Percentiles rank a stretch among this genome's conserved stretches.
Conservation (phyloP, 2,329 filamentous ascomycete genomes). For the Aspergillus tubingensis region DNA sequence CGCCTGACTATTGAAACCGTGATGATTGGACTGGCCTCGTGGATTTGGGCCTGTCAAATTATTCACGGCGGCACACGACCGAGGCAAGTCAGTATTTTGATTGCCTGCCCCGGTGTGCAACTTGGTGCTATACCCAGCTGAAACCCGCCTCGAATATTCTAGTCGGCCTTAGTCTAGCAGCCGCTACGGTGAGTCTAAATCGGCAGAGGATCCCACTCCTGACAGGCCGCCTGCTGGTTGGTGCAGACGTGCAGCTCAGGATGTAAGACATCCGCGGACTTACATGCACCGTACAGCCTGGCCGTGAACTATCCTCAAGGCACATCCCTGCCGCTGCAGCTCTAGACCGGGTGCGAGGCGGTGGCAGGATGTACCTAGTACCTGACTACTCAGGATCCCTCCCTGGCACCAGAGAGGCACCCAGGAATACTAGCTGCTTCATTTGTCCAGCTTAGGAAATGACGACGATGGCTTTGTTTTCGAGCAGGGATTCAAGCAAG, state of each 20-base stretch:
- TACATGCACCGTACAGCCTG: constrained; percentile 2
- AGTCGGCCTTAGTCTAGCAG: constrained; percentile 1
- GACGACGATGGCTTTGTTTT: not conserved
- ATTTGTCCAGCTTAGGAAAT: not conserved
- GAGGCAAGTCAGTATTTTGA: not conserved
- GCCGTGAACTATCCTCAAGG: too few species aligned
- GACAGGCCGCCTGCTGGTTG: constrained; percentile 7
- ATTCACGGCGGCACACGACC: not conserved
- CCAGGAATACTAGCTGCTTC: not conserved
- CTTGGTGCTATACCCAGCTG: not conserved
- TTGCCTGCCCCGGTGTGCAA: not conserved
- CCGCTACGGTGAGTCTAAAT: constrained; percentile 14
- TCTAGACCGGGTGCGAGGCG: not conserved
- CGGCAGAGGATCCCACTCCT: not conserved
- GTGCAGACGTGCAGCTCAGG: constrained; percentile 5
- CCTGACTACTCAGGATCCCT: not conserved
- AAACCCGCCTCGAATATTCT: not conserved
- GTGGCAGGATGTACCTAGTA: not conserved
- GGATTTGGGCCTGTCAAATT: not conserved
- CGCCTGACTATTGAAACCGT: not conserved
- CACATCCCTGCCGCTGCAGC: not conserved
- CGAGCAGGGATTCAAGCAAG: not conserved
- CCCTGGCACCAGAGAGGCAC: not conserved
- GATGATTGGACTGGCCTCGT: not conserved
- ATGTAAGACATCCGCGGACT: constrained; percentile 15